Evolutionary conservation across 2,329 filamentous ascomycete species (phyloP), one percentile per base, ranked within the genome.

Genomic region (Leptographium flavum): DNA sequence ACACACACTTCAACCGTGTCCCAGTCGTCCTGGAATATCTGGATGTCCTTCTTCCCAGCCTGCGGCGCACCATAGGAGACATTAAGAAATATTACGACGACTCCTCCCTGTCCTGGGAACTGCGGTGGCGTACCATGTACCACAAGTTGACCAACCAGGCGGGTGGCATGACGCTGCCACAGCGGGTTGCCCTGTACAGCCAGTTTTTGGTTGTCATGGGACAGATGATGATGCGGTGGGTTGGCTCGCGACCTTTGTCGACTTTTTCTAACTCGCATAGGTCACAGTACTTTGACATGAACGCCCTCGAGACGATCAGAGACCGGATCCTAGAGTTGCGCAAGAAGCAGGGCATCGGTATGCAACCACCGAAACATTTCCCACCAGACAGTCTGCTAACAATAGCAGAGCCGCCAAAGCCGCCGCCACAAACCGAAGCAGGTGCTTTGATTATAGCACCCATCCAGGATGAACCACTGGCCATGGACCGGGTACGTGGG

Each of bases 71-170:
- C 1, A 56, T 80, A 15, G 57, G 63, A 36, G 73, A 78, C 49
- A 78, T 80, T 50, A 66, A 59, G 35, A 49, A 47, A 9, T 67
- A 67, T 56, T 70, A 74, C 52, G 67, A 74, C 30, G 69, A 78
- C 53, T 66, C 62, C 31, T 63, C 62, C 5, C 51, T 69, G 36
- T 61, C 63, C 17, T 68, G 66, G 45, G 64, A 70, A 49, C 60
- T 65, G 31, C 66, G 74, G 45, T 80, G 76, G 76, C 65, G 68
- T 36, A 67, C 65, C 51, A 78, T 79, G 73, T 75, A 71, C 54
- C 66, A 76, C 55, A 59, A 62, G 5, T 67, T 79, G 66, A 66
- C 64, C 8, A 63, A 69, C 22, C 71, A 79, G 54, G 67, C 67
- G 4, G 67, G 63, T 3, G 71, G 69, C 0, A 64, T 74, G 28